Percentiles rank a stretch among this genome's conserved stretches.
Conservation (phyloP, 1,139 yeast species). For the Protomyces macrosporus region DNA sequence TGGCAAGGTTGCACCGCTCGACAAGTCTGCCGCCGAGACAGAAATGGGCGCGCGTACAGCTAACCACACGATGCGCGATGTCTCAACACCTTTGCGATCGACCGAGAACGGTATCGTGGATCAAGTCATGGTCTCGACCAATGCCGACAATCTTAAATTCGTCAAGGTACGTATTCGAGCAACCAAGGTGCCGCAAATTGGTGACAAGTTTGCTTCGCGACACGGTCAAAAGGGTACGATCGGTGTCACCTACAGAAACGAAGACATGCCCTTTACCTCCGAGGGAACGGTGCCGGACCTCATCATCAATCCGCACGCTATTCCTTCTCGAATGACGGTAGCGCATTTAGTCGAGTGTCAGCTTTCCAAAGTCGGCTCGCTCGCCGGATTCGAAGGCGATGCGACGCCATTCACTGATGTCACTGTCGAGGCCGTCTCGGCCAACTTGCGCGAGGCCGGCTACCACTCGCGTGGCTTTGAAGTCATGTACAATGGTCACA, state of each 20-base stretch:
- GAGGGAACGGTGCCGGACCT: slow-evolving; percentile 97
- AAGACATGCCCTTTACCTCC: slow-evolving; percentile 97
- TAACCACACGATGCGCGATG: slow-evolving; percentile 96
- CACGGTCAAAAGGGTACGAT: slow-evolving; percentile 99
- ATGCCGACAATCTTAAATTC: slow-evolving; percentile 95
- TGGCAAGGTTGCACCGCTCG: slow-evolving; percentile 97
- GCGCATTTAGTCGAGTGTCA: slow-evolving; percentile 98
- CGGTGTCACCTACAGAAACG: slow-evolving; percentile 97
- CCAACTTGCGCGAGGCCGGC: slow-evolving; percentile 85
- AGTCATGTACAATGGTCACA: slow-evolving; percentile 97
- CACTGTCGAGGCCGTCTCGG: slow-evolving; percentile 94
- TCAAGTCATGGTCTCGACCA: slow-evolving; percentile 91
- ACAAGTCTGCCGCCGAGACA: slow-evolving; percentile 77
- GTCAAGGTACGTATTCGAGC: slow-evolving; percentile 99
- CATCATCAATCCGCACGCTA: slow-evolving; percentile 97
- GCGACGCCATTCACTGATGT: slow-evolving; percentile 93
- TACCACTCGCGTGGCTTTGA: slow-evolving; percentile 98
- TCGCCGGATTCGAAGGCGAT: slow-evolving; percentile 96
- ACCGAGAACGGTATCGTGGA: slow-evolving; percentile 98
- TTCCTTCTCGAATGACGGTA: slow-evolving; percentile 99
- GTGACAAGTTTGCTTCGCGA: slow-evolving; percentile 98
- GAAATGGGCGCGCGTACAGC: slow-evolving; percentile 98
- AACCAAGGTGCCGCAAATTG: slow-evolving; percentile 95
- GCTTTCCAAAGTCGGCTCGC: slow-evolving; percentile 86
- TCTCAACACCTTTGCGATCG: slow-evolving; percentile 92